Conservation (phyloP, 2,329 filamentous ascomycete genomes). For the Neoascochyta sp. region DNA sequence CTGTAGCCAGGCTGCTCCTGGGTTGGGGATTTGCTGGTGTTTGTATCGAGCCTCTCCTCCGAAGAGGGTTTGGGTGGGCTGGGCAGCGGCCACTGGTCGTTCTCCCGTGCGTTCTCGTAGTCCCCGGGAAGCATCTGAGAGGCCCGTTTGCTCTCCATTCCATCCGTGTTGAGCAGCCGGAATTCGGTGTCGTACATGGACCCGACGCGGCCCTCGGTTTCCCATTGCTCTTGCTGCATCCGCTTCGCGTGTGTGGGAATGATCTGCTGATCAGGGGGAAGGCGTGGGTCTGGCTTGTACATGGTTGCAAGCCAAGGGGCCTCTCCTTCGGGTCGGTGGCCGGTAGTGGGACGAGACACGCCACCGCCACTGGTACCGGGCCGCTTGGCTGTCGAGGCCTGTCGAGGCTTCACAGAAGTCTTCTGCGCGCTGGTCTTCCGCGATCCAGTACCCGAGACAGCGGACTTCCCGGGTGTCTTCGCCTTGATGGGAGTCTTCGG, state of each 20-base stretch:
- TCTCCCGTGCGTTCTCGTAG: constrained; percentile 25
- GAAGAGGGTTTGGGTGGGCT: constrained; percentile 28
- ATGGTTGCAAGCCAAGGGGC: constrained; percentile 93
- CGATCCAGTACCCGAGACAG: constrained; percentile 32
- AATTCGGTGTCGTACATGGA: constrained; percentile 85
- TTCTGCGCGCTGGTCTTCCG: constrained; percentile 31
- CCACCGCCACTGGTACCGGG: constrained; percentile 62
- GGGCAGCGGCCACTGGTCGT: constrained; percentile 35
- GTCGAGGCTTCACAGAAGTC: constrained; percentile 36
- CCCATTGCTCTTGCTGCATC: constrained; percentile 92
- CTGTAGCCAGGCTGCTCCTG: constrained; percentile 46
- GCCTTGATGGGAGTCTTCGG: constrained; percentile 39
- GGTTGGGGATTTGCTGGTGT: constrained; percentile 26
- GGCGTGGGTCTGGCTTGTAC: constrained; percentile 90
- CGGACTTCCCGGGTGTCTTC: constrained; percentile 38
- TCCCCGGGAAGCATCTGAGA: constrained; percentile 32
- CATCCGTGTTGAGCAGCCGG: constrained; percentile 68
- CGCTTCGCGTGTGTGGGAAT: constrained; percentile 89
- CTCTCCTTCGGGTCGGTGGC: constrained; percentile 81
- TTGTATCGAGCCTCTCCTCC: constrained; percentile 22
- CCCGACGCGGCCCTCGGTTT: constrained; percentile 82
- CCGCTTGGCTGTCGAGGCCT: constrained; percentile 43
- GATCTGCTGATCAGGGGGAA: constrained; percentile 93
- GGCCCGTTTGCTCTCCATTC: constrained; percentile 38
- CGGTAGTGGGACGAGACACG: constrained; percentile 52